phyloP scores from a whole-genome alignment of 1,284 basidiomycete species.

The Cryptococcus neoformans region DNA sequence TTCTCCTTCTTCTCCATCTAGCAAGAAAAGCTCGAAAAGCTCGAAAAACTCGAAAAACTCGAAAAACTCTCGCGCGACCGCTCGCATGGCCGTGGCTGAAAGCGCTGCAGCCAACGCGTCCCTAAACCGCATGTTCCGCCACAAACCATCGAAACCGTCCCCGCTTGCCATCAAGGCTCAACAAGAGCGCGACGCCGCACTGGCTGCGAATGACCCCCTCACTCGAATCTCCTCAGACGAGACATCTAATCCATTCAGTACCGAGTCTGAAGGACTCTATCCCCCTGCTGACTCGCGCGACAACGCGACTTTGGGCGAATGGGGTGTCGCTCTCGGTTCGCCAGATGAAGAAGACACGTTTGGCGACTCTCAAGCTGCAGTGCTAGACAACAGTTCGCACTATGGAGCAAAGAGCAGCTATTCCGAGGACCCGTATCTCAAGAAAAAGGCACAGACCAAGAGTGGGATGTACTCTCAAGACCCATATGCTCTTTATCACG shows the following conservation, averaged over 20 bases:
- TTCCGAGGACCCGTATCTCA: constrained; percentile 22
- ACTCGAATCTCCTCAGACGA: neutral
- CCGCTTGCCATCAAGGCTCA: constrained; percentile 36
- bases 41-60: neutral
- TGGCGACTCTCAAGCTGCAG: constrained; percentile 7
- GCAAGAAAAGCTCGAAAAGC: no score
- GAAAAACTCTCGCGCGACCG: constrained; percentile 12
- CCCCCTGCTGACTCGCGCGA: neutral
- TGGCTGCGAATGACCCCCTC: neutral
- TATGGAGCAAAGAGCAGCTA: constrained; percentile 4
- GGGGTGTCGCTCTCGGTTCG: constrained; percentile 37
- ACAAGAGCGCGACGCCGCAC: constrained; percentile 3
- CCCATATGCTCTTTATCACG: constrained; percentile 36
- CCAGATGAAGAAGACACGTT: constrained; percentile 21
- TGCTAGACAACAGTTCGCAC: neutral
- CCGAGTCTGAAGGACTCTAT: neutral
- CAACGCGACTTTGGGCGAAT: constrained; percentile 24
- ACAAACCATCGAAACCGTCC: constrained; percentile 43
- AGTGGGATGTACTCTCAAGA: constrained; percentile 30
- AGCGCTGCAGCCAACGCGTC: constrained; percentile 27
- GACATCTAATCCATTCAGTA: neutral
- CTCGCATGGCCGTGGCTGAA: constrained; percentile 36
- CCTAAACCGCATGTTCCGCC: constrained; percentile 26
- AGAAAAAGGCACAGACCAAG: constrained; percentile 4
- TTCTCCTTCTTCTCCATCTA: neutral